phyloP scores from a whole-genome alignment of 768 basidiomycete genomes.

The Pisolithus sp. region DNA sequence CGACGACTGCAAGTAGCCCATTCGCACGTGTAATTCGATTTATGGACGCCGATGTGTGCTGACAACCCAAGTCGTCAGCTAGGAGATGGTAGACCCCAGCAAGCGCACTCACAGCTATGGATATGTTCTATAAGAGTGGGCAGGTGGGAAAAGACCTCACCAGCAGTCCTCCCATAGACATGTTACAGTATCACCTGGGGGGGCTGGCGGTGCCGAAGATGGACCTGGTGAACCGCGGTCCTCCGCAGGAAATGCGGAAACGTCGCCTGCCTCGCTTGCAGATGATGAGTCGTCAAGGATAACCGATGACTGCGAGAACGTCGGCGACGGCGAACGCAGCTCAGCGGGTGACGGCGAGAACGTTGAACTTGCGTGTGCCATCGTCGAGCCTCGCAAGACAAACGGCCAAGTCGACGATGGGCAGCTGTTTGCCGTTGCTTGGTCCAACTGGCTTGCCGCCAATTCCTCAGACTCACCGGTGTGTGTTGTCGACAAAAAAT shows the following conservation, averaged over 20 bases:
- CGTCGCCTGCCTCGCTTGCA: constrained; percentile 17
- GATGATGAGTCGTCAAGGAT: constrained; percentile 21
- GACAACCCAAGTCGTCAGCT: constrained; percentile 2
- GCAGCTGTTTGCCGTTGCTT: not conserved
- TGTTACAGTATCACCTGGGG: constrained; percentile 47
- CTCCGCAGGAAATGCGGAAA: constrained; percentile 10
- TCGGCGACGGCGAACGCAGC: constrained; percentile 36
- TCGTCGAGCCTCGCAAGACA: constrained; percentile 3
- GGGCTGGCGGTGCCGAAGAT: constrained; percentile 12
- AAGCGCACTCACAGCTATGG: constrained; percentile 55
- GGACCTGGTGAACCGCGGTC: constrained; percentile 17
- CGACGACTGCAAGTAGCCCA: constrained; percentile 79
- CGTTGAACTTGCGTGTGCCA: constrained; percentile 16
- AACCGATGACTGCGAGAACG: constrained; percentile 30
- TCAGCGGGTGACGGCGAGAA: constrained; percentile 31
- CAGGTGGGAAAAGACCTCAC: constrained; percentile 62
- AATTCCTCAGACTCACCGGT: too few species aligned
- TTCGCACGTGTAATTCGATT: constrained; percentile 83
- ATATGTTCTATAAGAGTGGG: constrained; percentile 78
- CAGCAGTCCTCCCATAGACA: constrained; percentile 87
- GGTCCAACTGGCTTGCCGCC: not conserved
- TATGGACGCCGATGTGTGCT: constrained; percentile 82
- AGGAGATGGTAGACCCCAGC: not conserved
- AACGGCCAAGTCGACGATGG: not conserved
- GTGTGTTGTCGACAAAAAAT: too few species aligned